Base-by-base conservation (phyloP, 1,284 basidiomycete species). In the Naganishia sp. region DNA sequence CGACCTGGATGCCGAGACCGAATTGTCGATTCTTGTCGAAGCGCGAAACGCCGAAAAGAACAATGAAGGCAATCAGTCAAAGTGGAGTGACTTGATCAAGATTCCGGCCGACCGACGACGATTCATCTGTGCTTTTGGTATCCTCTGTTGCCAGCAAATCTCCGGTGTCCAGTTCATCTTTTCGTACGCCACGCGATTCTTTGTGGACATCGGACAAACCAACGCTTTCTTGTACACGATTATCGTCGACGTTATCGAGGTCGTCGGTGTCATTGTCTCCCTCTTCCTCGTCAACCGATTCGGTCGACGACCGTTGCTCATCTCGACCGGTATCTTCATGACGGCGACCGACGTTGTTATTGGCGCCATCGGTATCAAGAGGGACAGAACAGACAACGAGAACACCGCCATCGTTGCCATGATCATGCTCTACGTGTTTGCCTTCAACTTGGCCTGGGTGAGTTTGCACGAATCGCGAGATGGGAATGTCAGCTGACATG, bases 221-320 rank as follows among this genome's bases (percentile, higher is more conserved):
- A 76, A 80, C 61, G 75, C 78, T 9, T 82, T 81, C 72, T 70
- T 79, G 66, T 79, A 81, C 69, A 81, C 80, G 51, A 76, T 75
- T 65, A 70, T 75, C 31, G 76, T 78, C 58, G 74, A 77, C 64
- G 72, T 74, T 63, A 74, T 79, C 62, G 80, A 82, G 67, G 80
- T 82, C 18, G 72, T 80, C 57, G 81, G 81, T 46, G 73, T 75
- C 17, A 66, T 75, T 53, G 73, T 72, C 47, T 77, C 75, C 1
- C 81, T 81, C 77, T 75, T 79, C 65, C 68, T 82, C 25, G 80
- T 82, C 67, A 77, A 80, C 69, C 74, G 81, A 51, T 80, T 78
- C 70, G 81, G 81, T n/a, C 76, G 81, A 63, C 72, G 81, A 35
- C 77, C 80, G 2, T 67, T 82, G 25, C 75, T 82, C 23, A 72